These are phyloP conservation scores for Coemansia sp. DNA, from an alignment of 192 early-diverging fungal species.

Conservation along the genomic window DNA sequence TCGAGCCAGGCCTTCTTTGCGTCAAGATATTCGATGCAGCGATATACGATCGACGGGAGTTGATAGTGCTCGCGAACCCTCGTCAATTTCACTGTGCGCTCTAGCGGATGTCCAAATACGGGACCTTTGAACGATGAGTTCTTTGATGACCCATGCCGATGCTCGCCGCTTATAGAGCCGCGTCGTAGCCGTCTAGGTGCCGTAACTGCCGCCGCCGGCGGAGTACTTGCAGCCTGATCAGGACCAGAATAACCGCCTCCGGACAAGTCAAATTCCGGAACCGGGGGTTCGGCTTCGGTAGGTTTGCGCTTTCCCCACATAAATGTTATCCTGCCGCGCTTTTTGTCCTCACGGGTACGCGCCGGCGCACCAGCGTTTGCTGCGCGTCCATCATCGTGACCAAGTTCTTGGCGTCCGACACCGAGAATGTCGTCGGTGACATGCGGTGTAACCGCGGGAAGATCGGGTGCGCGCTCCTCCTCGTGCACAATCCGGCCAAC, in stretches of 20 bases:
- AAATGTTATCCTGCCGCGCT: constrained; percentile 56
- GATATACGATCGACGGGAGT: constrained; percentile 87
- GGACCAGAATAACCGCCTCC: background rate
- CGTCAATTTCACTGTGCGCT: constrained; percentile 71
- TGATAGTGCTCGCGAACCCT: constrained; percentile 73
- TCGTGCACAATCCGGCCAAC: constrained; percentile 54
- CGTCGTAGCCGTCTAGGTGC: constrained; percentile 46
- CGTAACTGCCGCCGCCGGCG: constrained; percentile 16
- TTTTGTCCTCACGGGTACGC: constrained; percentile 52
- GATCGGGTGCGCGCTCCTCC: constrained; percentile 41
- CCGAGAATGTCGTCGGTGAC: constrained; percentile 55
- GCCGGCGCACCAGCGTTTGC: constrained; percentile 12
- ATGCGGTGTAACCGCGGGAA: constrained; percentile 42
- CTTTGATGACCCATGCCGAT: constrained; percentile 11
- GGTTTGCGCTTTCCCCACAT: constrained; percentile 56
- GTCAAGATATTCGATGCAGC: constrained; percentile 96
- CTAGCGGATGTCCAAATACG: constrained; percentile 87
- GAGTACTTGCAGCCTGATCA: constrained; percentile 1
- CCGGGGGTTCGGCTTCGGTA: constrained; percentile 23
- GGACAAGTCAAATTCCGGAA: constrained; percentile 26
- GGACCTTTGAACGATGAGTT: constrained; percentile 23
- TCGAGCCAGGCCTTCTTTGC: constrained; percentile 83
- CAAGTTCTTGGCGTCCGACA: constrained; percentile 33
- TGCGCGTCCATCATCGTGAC: background rate
- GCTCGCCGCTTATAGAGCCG: constrained; percentile 38